Base-by-base conservation (phyloP, 768 basidiomycete genomes). In the Lactarius tabidus region DNA sequence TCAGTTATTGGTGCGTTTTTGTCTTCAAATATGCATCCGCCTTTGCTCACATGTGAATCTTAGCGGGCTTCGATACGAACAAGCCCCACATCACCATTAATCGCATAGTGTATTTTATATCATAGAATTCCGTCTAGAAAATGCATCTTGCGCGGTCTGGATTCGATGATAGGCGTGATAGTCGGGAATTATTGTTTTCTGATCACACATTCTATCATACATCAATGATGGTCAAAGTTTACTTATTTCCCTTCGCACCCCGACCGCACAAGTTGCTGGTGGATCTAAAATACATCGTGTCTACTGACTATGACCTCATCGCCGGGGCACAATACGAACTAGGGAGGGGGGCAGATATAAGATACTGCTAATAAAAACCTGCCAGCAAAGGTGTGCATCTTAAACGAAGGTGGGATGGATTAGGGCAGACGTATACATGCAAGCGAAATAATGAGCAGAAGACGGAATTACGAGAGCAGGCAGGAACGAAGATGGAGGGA, bases 31-130 rank as follows among this genome's bases (percentile, higher is more conserved):
- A 48, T 1, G 26, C 23, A 26, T 28, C 48, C 26, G 14, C 14
- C 12, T 60, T 31, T 41, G 9, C 45, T 68, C 38, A 64, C 59
- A 17, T 18, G 10, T 12, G 64, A 45, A 64, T 57, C 31, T 62
- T 71, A 96, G 95, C 71, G 95, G 95, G 53, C 82, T 96, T 60
- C 90, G 88, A 59, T 97, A 93, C 73, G 90, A 96, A 75, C 92
- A 94, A 76, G 87, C 83, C 26, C 89, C 84, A 48, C 88, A 93
- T 73, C 87, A 91, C 35, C 71, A 71, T 54, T 74, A 56, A 61
- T 18, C 59, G 41, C 57, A 48, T 65, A 63, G 29, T 67, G 62
- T 68, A 63, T 45, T 38, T 41, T 59, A 56, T 54, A 57, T 57
- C 48, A 18, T 3, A 14, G 58, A 56, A 57, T 17, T 33, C 20